These are phyloP conservation scores for Kluyveromyces aestuarii DNA, from an alignment of 805 yeast genomes.

Conservation along the genomic window DNA sequence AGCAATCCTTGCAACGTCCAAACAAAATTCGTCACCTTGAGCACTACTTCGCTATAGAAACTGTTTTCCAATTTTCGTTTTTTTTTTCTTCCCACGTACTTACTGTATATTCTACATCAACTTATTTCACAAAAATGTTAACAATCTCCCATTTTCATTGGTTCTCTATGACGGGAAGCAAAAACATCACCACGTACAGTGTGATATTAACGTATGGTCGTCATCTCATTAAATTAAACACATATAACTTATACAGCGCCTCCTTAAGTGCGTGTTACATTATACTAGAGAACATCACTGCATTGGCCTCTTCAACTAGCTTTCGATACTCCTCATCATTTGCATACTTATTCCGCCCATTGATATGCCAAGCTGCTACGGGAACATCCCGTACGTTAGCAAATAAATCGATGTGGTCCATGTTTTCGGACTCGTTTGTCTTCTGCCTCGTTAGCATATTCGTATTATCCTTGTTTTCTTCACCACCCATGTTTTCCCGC, in stretches of 20 bases:
- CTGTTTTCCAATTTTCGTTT: no score
- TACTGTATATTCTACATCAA: no score
- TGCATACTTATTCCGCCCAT: constrained; percentile 6
- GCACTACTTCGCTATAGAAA: no score
- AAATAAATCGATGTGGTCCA: constrained; percentile 1
- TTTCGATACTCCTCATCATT: constrained; percentile 8
- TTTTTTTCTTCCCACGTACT: no score
- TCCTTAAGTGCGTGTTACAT: constrained; percentile 1
- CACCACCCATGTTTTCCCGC: background rate
- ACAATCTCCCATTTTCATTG: background rate
- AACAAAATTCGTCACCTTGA: no score
- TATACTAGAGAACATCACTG: constrained; percentile 8
- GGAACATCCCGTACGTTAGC: constrained; percentile 7
- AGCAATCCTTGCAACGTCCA: background rate
- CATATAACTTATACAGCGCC: background rate
- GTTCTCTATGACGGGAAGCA: background rate
- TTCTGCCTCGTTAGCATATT: background rate
- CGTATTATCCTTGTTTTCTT: background rate
- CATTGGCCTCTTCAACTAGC: constrained; percentile 8
- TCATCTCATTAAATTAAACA: background rate
- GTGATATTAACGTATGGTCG: background rate
- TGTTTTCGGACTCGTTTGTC: constrained; percentile 1
- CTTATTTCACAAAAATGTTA: no score
- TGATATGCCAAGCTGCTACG: constrained; percentile 8
- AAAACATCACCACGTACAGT: background rate